Conservation (phyloP, 257 asterid genomes). For the Lithospermum erythrorhizon region DNA sequence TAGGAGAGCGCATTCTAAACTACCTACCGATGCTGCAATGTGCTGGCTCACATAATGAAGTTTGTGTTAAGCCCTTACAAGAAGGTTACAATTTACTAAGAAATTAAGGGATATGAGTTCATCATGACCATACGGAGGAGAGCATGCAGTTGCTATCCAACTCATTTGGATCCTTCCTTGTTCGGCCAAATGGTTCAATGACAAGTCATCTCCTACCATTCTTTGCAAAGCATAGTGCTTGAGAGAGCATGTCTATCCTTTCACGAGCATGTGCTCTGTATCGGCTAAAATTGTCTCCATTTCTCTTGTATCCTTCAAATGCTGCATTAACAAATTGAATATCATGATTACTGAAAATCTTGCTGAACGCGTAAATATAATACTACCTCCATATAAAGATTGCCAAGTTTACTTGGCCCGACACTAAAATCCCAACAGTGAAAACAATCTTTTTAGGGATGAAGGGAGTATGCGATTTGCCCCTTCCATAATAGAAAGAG, state of each 20-base stretch:
- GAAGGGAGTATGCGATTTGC: too few species aligned
- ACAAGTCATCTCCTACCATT: constrained; percentile 50
- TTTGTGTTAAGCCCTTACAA: background rate
- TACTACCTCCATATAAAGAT: too few species aligned
- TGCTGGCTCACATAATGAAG: constrained; percentile 32
- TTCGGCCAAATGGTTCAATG: constrained; percentile 48
- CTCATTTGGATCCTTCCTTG: constrained; percentile 70
- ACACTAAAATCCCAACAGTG: too few species aligned
- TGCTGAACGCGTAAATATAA: too few species aligned
- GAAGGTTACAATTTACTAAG: background rate
- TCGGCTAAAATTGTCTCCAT: constrained; percentile 44
- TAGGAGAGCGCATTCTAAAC: constrained; percentile 37
- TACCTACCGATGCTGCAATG: constrained; percentile 58
- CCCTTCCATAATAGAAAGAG: too few species aligned
- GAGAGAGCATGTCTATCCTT: constrained; percentile 67
- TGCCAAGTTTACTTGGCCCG: too few species aligned
- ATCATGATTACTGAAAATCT: too few species aligned
- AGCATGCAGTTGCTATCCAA: constrained; percentile 40
- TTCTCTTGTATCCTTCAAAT: constrained; percentile 46
- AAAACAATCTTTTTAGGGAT: too few species aligned
- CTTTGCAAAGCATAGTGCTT: constrained; percentile 86
- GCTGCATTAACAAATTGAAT: constrained; percentile 26
- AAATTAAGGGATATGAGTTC: background rate
- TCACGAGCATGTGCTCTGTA: constrained; percentile 72
- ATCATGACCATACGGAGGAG: constrained; percentile 65